A percentile compares a stretch with the other conserved stretches of the same genome.
These are phyloP conservation scores for Aspergillus intermedius DNA, from an alignment of 2,329 filamentous ascomycete genomes.

Conservation along the genomic window DNA sequence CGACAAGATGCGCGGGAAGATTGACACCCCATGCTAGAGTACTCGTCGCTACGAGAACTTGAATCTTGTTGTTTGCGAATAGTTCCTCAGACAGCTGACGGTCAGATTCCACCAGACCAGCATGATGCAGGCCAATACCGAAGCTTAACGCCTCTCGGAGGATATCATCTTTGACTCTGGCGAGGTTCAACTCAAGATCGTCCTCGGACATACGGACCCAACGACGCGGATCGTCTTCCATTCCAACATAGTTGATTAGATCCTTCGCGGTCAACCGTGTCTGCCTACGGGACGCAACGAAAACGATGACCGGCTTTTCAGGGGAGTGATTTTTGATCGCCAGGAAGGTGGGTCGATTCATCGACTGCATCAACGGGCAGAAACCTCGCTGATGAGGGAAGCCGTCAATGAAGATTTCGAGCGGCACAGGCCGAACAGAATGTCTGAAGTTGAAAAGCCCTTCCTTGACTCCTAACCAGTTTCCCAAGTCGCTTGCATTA, in stretches of 20 bases:
- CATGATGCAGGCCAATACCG: slow-evolving; percentile 94
- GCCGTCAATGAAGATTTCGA: slow-evolving; percentile 95
- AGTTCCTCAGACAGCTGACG: slow-evolving; percentile 87
- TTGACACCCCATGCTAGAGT: slow-evolving; percentile 98
- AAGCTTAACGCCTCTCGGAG: slow-evolving; percentile 92
- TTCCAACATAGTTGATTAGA: slow-evolving; percentile 92
- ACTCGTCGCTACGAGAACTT: slow-evolving; percentile 90
- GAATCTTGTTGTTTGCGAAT: slow-evolving; percentile 96
- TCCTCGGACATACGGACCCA: slow-evolving; percentile 95
- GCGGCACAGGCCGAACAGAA: slow-evolving; percentile 88
- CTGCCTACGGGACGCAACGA: slow-evolving; percentile 90
- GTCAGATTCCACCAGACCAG: slow-evolving; percentile 91
- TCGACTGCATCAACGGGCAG: slow-evolving; percentile 96
- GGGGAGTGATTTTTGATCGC: slow-evolving; percentile 96
- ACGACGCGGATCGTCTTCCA: slow-evolving; percentile 93
- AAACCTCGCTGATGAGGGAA: slow-evolving; percentile 94
- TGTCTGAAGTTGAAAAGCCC: slow-evolving; percentile 96
- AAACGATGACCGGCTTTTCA: slow-evolving; percentile 95
- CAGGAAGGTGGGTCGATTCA: slow-evolving; percentile 95
- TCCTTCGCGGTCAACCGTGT: slow-evolving; percentile 93
- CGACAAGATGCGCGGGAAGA: slow-evolving; percentile 88
- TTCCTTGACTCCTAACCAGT: slow-evolving; percentile 95
- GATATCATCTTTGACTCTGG: slow-evolving; percentile 85
- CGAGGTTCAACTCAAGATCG: slow-evolving; percentile 79
- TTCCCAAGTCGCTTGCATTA: slow-evolving; percentile 86